Evolutionary conservation across 129 eudicot genomes (phyloP), one percentile per base, ranked within the genome.

Genomic region (Tanacetum coccineum): DNA sequence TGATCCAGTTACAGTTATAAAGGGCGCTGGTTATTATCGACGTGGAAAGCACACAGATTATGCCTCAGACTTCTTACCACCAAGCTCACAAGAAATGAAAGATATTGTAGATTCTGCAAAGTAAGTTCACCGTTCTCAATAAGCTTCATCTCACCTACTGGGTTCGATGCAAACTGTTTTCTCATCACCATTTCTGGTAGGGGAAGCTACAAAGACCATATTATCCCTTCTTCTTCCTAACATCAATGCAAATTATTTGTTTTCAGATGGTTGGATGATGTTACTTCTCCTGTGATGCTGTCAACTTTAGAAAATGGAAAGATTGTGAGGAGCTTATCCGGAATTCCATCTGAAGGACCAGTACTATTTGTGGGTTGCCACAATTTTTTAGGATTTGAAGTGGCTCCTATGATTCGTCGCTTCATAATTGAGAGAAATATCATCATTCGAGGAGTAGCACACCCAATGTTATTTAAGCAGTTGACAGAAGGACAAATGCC

Each of bases 261-360:
- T 11, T 49, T 4, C n/a, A 49, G 54, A 49, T 49, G 19, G 54
- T 49, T 49, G 54, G 54, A 49, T 49, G n/a, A 13, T 14, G 54
- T 15, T 49, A 49, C 54, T 49, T 71, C 82, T 63, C 98, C 98
- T 3, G 98, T 92, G 77, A 82, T 92, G 79, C 71, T 92, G 30
- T 83, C 98, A 21, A 88, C 98, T 51, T 65, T 81, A 45, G 96
- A 82, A 52, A 76, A 76, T 75, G 91, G 95, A 62, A 75, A 83
- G 71, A 74, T 92, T 52, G 89, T 92, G 46, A 78, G 80, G 66
- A 85, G 95, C 40, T 89, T 92, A 42, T 85, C 60, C 0, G 98
- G 96, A 75, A 82, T 92, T 74, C 96, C 98, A 56, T 70, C 74
- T 3, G 91, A 92, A 36, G 98, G 98, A 30, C 96, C 96, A 1